Percentiles rank a stretch among this genome's conserved stretches.
Conservation (phyloP, 495 filamentous ascomycete genomes). For the Xylaria longipes region DNA sequence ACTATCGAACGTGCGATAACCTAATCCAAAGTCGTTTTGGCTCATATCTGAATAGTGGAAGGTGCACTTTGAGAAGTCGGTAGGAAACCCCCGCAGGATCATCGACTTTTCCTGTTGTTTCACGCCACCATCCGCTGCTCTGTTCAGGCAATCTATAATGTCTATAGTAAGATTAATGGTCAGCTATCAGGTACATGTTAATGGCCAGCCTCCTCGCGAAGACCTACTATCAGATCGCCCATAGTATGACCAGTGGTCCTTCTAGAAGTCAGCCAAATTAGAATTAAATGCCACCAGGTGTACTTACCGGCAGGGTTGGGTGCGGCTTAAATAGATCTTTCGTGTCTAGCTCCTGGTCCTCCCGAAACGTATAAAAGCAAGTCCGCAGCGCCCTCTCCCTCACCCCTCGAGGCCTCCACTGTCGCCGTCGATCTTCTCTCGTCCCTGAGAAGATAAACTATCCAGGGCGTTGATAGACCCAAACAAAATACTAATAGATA, state of each 20-base stretch:
- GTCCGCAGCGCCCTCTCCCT: too few species aligned
- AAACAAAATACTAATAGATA: too few species aligned
- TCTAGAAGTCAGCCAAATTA: constrained; percentile 24
- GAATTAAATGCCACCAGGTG: too few species aligned
- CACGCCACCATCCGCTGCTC: neutral
- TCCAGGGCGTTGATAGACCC: too few species aligned
- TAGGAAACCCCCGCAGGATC: neutral
- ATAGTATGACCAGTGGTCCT: constrained; percentile 52
- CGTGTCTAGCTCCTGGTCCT: constrained; percentile 34
- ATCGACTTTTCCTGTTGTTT: neutral
- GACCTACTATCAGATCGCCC: constrained; percentile 48
- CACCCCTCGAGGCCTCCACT: too few species aligned
- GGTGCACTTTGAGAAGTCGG: neutral
- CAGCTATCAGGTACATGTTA: neutral
- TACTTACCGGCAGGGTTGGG: constrained; percentile 26
- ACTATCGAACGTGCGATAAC: constrained; percentile 36
- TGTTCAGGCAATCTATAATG: neutral
- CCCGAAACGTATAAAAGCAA: neutral
- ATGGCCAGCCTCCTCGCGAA: neutral
- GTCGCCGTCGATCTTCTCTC: too few species aligned
- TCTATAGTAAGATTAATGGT: neutral
- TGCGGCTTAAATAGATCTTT: constrained; percentile 61
- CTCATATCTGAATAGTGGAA: neutral
- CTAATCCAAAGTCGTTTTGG: neutral
- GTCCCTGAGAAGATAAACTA: too few species aligned